phyloP scores from a whole-genome alignment of 73 alveolate genomes.

The Loxodes magnus region DNA sequence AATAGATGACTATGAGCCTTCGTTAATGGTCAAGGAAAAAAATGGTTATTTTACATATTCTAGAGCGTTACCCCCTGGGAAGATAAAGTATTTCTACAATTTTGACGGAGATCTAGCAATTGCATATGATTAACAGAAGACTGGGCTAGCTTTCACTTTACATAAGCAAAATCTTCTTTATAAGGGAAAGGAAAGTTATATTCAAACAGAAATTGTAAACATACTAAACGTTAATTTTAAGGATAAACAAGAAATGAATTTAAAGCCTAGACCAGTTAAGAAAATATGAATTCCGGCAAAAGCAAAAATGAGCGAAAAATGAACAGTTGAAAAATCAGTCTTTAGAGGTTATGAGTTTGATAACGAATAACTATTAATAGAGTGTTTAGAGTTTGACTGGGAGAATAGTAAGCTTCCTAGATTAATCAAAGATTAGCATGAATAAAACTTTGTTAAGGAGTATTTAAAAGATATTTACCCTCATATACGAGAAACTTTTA shows the following conservation, averaged over 20 bases:
- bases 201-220: conserved; percentile 1
- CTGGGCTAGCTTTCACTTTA: too few relatives aligned
- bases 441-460: conserved; percentile 17
- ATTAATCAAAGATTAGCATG: conserved; percentile 19
- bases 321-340: conserved; percentile 15
- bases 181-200: too few relatives aligned
- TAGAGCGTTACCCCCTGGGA: conserved; percentile 74
- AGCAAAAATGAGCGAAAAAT: conserved; percentile 20
- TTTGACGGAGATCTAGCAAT: conserved; percentile 10
- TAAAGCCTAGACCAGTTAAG: conserved; percentile 14
- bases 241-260: conserved; percentile 2
- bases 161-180: too few relatives aligned
- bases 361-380: conserved; percentile 18
- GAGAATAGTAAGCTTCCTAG: conserved; percentile 33
- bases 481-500: conserved; percentile 18
- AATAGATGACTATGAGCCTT: conserved; percentile 55
- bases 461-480: conserved; percentile 20
- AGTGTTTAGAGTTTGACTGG: conserved; percentile 71
- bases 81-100: conserved; percentile 39
- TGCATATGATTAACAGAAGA: conserved; percentile 19
- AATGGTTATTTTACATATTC: conserved; percentile 41
- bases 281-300: background rate
- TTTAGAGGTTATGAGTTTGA: conserved; percentile 33
- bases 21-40: conserved; percentile 21
- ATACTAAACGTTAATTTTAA: conserved; percentile 10